Conservation (phyloP, 2,329 filamentous ascomycete species). For the Ophiocordyceps robertsii region DNA sequence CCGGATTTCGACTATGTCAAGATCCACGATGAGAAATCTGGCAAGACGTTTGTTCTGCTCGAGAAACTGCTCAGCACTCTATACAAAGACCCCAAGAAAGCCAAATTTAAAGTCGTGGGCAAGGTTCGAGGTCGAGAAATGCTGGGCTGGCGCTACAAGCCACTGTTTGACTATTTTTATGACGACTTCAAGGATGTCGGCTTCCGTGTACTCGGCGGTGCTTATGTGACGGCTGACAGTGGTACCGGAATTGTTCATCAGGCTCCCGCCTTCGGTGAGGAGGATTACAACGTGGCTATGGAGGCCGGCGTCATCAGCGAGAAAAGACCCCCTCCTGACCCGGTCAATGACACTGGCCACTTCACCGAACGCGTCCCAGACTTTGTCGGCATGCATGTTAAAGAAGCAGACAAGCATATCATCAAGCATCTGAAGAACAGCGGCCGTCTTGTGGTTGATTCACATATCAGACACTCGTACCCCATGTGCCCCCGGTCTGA, state of each 20-base stretch:
- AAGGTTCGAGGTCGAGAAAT: conserved; percentile 75
- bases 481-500: conserved; percentile 93
- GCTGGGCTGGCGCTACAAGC: conserved; percentile 79
- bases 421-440: conserved; percentile 74
- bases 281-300: conserved; percentile 79
- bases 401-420: conserved; percentile 83
- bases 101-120: conserved; percentile 72
- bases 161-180: conserved; percentile 80
- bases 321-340: conserved; percentile 70
- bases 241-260: conserved; percentile 94
- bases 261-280: conserved; percentile 85
- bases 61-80: conserved; percentile 70
- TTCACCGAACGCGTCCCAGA: conserved; percentile 68
- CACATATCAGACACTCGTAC: conserved; percentile 81
- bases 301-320: conserved; percentile 66
- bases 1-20: conserved; percentile 81
- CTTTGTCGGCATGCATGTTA: conserved; percentile 79
- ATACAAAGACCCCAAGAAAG: conserved; percentile 93
- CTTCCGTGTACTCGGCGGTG: conserved; percentile 71
- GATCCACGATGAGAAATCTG: conserved; percentile 68
- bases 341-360: conserved; percentile 70
- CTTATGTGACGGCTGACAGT: conserved; percentile 78
- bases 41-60: conserved; percentile 73
- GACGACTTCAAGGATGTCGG: conserved; percentile 76
- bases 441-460: conserved; percentile 69